Conservation (phyloP, 352 stramenopile species). For the Pythium plurisporium region DNA sequence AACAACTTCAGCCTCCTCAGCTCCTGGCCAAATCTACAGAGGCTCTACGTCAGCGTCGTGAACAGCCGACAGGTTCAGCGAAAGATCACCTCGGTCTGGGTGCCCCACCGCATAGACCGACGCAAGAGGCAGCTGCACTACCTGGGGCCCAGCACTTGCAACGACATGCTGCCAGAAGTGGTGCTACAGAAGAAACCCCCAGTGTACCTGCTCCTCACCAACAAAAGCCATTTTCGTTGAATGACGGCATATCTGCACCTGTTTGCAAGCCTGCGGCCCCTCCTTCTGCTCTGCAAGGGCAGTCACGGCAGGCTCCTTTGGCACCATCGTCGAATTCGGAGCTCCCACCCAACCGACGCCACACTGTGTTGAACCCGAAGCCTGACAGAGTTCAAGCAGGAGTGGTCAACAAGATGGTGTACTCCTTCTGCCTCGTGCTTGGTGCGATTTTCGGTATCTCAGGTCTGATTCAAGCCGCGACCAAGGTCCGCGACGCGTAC, state of each 20-base stretch:
- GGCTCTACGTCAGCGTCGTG: neutral
- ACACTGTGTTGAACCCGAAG: constrained; percentile 9
- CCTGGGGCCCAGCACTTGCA: neutral
- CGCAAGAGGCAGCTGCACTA: neutral
- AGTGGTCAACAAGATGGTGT: constrained; percentile 26
- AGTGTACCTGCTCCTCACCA: too few species aligned
- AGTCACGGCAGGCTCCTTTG: too few species aligned
- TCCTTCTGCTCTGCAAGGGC: neutral
- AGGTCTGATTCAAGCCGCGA: constrained; percentile 44
- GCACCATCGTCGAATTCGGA: too few species aligned
- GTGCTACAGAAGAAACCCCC: too few species aligned
- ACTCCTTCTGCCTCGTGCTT: constrained; percentile 36
- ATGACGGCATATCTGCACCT: neutral
- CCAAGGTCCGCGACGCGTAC: constrained; percentile 48
- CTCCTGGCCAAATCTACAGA: neutral
- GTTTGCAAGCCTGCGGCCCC: neutral
- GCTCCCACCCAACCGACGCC: neutral
- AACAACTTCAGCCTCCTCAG: neutral
- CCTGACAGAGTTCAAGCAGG: constrained; percentile 3
- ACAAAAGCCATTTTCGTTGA: neutral
- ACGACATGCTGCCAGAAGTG: too few species aligned
- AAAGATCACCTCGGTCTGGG: too few species aligned
- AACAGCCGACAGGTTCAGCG: neutral
- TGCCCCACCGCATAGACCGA: neutral
- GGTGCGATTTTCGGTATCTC: constrained; percentile 45